Conservation (phyloP, 768 basidiomycete species). For the Boletus rubropictus region DNA sequence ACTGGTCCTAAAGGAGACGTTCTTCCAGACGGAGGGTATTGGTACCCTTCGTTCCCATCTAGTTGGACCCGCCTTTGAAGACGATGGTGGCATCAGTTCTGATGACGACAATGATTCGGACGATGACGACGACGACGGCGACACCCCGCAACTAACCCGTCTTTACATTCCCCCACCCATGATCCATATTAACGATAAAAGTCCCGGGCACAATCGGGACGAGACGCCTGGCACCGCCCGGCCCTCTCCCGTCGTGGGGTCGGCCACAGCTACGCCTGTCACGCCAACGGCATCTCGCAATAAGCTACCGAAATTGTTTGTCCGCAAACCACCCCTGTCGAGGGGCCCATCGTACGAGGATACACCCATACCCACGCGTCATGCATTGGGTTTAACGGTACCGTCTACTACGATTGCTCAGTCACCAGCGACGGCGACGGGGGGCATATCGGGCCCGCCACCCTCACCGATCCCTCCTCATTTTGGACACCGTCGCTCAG, state of each 20-base stretch:
- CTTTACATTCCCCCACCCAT: constrained; percentile 21
- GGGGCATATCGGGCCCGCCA: constrained; percentile 10
- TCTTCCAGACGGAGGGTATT: constrained; percentile 69
- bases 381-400: not conserved
- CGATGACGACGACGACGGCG: constrained; percentile 24
- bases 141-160: constrained; percentile 22
- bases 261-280: constrained; percentile 21
- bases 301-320: constrained; percentile 32
- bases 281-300: constrained; percentile 26
- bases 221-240: constrained; percentile 22
- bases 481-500: constrained; percentile 29
- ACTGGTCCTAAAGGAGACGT: not conserved
- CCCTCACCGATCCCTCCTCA: constrained; percentile 21
- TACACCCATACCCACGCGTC: constrained; percentile 1
- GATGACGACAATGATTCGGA: constrained; percentile 38
- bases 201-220: constrained; percentile 6
- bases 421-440: constrained; percentile 7
- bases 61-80: constrained; percentile 52
- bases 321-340: constrained; percentile 29
- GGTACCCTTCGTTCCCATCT: constrained; percentile 72
- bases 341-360: constrained; percentile 29
- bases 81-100: constrained; percentile 71
- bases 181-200: constrained; percentile 15
- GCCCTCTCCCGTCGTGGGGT: constrained; percentile 18
- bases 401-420: constrained; percentile 15